Percentiles rank a stretch among this genome's conserved stretches.
Conservation (phyloP, 805 yeast species). For the Candida lessepsii region DNA sequence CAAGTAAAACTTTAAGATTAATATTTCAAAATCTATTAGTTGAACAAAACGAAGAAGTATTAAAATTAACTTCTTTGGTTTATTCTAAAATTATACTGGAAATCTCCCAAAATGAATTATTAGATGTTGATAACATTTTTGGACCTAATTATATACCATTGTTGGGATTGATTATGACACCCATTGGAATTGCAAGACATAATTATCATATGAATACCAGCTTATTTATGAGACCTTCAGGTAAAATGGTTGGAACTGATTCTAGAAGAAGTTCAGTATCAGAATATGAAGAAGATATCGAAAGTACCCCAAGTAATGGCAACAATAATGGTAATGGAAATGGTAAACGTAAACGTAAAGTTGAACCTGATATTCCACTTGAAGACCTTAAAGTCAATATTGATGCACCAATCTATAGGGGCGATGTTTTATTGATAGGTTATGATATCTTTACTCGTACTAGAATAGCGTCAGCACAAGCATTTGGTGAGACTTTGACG, state of each 20-base stretch:
- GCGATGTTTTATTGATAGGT: conserved; percentile 87
- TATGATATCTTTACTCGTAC: conserved; percentile 70
- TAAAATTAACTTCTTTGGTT: conserved; percentile 59
- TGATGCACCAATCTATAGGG: conserved; percentile 88
- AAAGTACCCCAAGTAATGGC: conserved; percentile 15
- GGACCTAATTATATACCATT: conserved; percentile 57
- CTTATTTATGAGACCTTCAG: conserved; percentile 80
- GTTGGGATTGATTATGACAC: conserved; percentile 76
- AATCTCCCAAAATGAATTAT: conserved; percentile 26
- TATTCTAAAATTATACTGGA: conserved; percentile 57
- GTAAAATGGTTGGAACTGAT: conserved; percentile 32
- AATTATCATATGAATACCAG: conserved; percentile 78
- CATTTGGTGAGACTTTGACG: conserved; percentile 68
- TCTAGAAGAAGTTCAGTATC: conserved; percentile 14
- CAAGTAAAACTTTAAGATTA: conserved; percentile 68
- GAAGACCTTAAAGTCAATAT: conserved; percentile 73
- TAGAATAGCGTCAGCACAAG: conserved; percentile 70
- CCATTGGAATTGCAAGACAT: conserved; percentile 89
- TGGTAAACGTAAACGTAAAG: conserved; percentile 44
- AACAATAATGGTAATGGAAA: conserved; percentile 38
- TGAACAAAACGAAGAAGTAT: conserved; percentile 80
- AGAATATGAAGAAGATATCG: conserved; percentile 17
- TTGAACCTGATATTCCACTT: conserved; percentile 41
- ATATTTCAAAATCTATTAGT: conserved; percentile 83
- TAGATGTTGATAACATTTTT: conserved; percentile 52